Conservation (phyloP, 192 early-diverging fungal genomes). For the Tieghemiomyces parasiticus region DNA sequence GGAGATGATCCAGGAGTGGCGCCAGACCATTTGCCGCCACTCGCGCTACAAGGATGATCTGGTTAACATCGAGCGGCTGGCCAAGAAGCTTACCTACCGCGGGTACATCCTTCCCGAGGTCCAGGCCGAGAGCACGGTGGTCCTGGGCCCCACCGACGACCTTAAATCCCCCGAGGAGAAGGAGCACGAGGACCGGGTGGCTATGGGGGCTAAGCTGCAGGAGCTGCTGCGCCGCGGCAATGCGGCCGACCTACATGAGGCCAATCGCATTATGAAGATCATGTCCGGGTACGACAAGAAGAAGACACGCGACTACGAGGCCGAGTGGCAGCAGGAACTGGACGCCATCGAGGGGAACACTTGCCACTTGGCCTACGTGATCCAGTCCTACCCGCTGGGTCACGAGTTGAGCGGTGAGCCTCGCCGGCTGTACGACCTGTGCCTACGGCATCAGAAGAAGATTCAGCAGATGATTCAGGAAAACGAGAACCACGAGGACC, state of each 20-base stretch:
- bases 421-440: conserved; percentile 17
- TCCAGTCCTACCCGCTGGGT: conserved; percentile 1
- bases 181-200: conserved; percentile 82
- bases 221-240: conserved; percentile 90
- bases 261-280: conserved; percentile 95
- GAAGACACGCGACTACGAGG: conserved; percentile 13
- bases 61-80: conserved; percentile 90
- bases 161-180: conserved; percentile 88
- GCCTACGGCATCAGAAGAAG: conserved; percentile 32
- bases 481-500: conserved; percentile 36
- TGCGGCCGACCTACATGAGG: conserved; percentile 84
- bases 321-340: conserved; percentile 12
- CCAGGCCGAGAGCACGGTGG: conserved; percentile 21
- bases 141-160: conserved; percentile 28
- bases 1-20: conserved; percentile 92
- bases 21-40: conserved; percentile 64
- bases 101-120: conserved; percentile 39
- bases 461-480: conserved; percentile 35
- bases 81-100: conserved; percentile 72
- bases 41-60: conserved; percentile 91
- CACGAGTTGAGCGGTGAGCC: conserved; percentile 4
- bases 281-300: conserved; percentile 86
- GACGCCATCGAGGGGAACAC: conserved; percentile 9
- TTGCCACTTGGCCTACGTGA: neutral
- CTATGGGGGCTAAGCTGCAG: conserved; percentile 68